Conservation (phyloP, 306 rosid genomes). For the Dalbergia cochinchinensis region DNA sequence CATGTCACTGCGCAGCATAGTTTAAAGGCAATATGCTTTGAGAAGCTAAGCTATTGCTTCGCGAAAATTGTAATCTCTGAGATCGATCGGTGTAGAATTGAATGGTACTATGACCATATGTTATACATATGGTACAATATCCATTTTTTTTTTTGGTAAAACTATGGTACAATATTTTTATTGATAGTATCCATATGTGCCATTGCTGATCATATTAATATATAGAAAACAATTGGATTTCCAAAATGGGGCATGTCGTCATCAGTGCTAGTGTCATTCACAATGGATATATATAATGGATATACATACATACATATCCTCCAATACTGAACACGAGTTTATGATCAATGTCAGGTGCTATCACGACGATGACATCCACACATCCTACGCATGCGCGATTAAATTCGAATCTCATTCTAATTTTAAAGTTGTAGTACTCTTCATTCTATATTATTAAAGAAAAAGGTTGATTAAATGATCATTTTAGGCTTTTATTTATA, state of each 20-base stretch:
- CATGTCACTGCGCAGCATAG: too few species aligned
- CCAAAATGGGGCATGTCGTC: not conserved
- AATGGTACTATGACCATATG: too few species aligned
- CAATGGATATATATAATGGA: not conserved
- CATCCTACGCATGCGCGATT: not conserved
- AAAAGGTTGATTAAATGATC: too few species aligned
- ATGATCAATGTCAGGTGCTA: not conserved
- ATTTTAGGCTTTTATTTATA: too few species aligned
- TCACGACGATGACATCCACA: not conserved
- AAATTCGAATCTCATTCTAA: not conserved
- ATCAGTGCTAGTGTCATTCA: not conserved
- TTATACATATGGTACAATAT: too few species aligned
- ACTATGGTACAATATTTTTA: too few species aligned
- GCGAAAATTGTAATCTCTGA: too few species aligned
- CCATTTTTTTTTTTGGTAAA: too few species aligned
- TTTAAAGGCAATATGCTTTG: too few species aligned
- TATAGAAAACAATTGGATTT: not conserved
- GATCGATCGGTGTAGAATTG: too few species aligned
- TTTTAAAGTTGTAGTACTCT: not conserved
- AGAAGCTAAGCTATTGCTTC: too few species aligned
- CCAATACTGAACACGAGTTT: not conserved
- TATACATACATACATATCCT: not conserved
- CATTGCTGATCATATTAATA: not conserved
- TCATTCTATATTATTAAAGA: not conserved
- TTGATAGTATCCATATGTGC: not conserved